Percentiles rank a stretch among this genome's conserved stretches.
Conservation (phyloP, 148 eudicot species). For the Fallopia convolvulus region DNA sequence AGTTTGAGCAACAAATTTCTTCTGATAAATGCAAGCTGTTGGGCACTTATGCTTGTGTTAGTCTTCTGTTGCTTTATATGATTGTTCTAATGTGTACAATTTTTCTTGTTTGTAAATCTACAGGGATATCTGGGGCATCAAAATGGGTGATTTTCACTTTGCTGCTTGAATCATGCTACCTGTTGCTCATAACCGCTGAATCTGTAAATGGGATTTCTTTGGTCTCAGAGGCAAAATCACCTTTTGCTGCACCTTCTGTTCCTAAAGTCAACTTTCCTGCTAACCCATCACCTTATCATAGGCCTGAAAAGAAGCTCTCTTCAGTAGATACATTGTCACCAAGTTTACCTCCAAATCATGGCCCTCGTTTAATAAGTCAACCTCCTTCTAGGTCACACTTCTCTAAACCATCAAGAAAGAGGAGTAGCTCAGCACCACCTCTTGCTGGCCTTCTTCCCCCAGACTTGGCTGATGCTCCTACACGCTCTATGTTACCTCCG, state of each 20-base stretch:
- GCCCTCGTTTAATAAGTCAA: conserved; percentile 29
- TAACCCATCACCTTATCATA: not conserved
- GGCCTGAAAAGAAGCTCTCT: not conserved
- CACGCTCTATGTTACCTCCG: conserved; percentile 54
- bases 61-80: not conserved
- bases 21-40: not conserved
- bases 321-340: conserved; percentile 21
- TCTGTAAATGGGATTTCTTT: not conserved
- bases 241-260: not conserved
- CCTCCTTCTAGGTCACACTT: conserved; percentile 40
- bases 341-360: conserved; percentile 38
- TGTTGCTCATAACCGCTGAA: not conserved
- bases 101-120: not conserved
- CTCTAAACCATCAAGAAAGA: conserved; percentile 37
- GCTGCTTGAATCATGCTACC: conserved; percentile 4
- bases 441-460: conserved; percentile 28
- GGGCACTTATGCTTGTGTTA: not conserved
- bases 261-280: not conserved
- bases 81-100: not conserved
- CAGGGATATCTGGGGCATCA: not conserved
- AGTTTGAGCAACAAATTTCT: not conserved
- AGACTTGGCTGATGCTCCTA: conserved; percentile 46
- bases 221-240: not conserved
- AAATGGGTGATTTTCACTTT: not conserved
- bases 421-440: conserved; percentile 26